Base-by-base conservation (phyloP, 2,329 filamentous ascomycete genomes). In the Calonectria leucothoes region DNA sequence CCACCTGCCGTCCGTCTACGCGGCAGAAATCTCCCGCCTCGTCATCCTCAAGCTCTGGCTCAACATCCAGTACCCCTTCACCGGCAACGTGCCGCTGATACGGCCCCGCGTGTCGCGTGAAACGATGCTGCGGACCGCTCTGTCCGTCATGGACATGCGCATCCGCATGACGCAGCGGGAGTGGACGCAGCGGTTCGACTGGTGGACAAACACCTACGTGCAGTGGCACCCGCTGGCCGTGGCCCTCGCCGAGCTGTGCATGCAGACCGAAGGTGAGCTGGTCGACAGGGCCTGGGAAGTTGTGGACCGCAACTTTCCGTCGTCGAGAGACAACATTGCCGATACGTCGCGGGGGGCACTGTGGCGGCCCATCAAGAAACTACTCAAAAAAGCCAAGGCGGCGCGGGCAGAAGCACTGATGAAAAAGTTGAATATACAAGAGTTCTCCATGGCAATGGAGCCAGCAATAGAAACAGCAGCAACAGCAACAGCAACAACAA, bases 221-320 rank as follows among this genome's bases (percentile, higher is more conserved):
- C 89, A 89, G 71, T 91, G 89, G 89, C 89, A 91, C 75, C 86
- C 88, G 10, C 81, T 91, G 0, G 88, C 89, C 1, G 88, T 90
- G 8, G 85, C 87, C 1, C 81, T 90, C 17, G 88, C 88, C 1
- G 88, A 90, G 74, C 83, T 91, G 27, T 90, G 88, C 77, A 82
- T 84, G 4, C 87, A 87, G 75, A 86, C 87, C 4, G 81, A 83
- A 45, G 88, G 87, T 8, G 83, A 84, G 25, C 80, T 87, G 35
- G 88, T 86, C 20, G 85, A 88, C 6, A 83, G 86, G 65, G 88
- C 89, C 0, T 91, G 89, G 89, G 76, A 70, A 20, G 82, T 87
- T 25, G 83, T 91, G 29, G 87, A 91, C 10, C 77, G 78, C 25
- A 84, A 85, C 6, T 88, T 88, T 77, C 83, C 84, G 2, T 76